Conservation (phyloP, 768 basidiomycete genomes). For the Mycena crocata region DNA sequence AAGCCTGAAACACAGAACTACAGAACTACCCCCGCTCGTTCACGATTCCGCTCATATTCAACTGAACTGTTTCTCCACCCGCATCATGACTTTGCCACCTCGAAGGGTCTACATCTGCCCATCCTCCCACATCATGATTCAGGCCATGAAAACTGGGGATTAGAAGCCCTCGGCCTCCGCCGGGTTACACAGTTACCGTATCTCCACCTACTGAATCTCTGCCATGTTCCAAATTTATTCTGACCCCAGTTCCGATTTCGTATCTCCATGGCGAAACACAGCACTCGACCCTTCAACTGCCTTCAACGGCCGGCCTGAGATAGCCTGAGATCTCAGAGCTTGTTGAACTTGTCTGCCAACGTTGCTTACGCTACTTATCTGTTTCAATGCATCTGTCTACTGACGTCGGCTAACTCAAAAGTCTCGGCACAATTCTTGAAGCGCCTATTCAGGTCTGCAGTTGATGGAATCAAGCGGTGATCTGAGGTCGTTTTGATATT, state of each 20-base stretch:
- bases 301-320: too few relatives aligned
- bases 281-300: background rate
- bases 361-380: background rate
- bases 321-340: too few relatives aligned
- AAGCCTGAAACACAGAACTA: too few relatives aligned
- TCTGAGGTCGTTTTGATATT: background rate
- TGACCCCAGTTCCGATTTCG: background rate
- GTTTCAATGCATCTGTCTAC: background rate
- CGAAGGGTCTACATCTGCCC: too few relatives aligned
- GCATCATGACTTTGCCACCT: too few relatives aligned
- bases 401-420: background rate
- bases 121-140: background rate
- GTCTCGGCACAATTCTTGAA: background rate
- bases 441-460: background rate
- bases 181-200: too few relatives aligned
- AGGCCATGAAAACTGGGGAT: background rate
- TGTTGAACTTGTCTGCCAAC: too few relatives aligned
- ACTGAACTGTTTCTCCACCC: too few relatives aligned
- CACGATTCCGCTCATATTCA: too few relatives aligned
- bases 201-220: too few relatives aligned
- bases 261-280: constrained; percentile 19
- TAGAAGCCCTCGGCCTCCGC: background rate
- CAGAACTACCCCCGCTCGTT: too few relatives aligned
- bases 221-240: background rate
- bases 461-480: constrained; percentile 15